Evolutionary conservation across 2,329 filamentous ascomycete genomes (phyloP).

Genomic region (Penicillium sp.): DNA sequence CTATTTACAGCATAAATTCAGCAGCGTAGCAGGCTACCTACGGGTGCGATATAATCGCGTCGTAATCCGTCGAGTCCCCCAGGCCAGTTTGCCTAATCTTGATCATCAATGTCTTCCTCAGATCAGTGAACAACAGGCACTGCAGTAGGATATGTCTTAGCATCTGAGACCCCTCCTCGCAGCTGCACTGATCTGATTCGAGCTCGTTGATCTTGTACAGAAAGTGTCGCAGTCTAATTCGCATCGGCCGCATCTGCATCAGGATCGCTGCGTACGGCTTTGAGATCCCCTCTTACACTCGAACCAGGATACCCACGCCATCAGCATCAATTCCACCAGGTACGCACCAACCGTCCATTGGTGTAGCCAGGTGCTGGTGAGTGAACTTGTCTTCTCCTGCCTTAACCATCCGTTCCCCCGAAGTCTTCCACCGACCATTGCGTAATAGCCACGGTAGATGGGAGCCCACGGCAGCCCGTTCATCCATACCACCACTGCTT

Average conservation of each 20-base stretch:
- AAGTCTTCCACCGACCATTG: too few relatives aligned
- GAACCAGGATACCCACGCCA: too few relatives aligned
- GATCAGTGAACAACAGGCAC: background rate
- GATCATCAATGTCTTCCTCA: background rate
- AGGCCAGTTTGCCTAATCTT: background rate
- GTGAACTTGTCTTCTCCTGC: too few relatives aligned
- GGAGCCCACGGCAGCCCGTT: too few relatives aligned
- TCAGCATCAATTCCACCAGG: too few relatives aligned
- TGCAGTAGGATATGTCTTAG: conserved; percentile 1
- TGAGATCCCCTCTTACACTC: too few relatives aligned
- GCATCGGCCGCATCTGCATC: conserved; percentile 9
- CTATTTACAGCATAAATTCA: background rate
- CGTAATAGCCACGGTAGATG: too few relatives aligned
- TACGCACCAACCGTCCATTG: too few relatives aligned
- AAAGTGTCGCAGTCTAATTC: conserved; percentile 9
- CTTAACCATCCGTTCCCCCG: too few relatives aligned
- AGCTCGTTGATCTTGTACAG: conserved; percentile 11
- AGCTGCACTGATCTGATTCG: conserved; percentile 2
- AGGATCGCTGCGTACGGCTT: conserved; percentile 1
- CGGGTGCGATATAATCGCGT: background rate
- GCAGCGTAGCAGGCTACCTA: background rate
- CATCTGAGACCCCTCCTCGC: conserved; percentile 5
- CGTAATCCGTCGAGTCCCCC: background rate
- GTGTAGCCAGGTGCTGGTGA: too few relatives aligned
- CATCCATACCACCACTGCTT: too few relatives aligned